Evolutionary conservation across 2,329 filamentous ascomycete genomes (phyloP).

Genomic region (Nannizzia gypsea): DNA sequence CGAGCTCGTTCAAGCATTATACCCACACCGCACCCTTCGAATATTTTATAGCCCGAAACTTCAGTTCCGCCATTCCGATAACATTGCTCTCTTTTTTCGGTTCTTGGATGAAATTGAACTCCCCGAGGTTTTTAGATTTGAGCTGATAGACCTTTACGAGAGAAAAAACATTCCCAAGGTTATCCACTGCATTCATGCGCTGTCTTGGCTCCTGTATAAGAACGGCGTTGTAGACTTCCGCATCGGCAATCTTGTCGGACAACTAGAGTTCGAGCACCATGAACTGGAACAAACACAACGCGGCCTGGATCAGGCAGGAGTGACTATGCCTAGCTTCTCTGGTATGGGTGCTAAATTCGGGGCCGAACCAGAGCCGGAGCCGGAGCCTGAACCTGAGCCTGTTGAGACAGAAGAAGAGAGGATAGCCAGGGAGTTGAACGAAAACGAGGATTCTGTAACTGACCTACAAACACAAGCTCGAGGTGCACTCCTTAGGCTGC

Average conservation of each 20-base stretch:
- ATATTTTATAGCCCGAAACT: constrained; percentile 80
- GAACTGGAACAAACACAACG: constrained; percentile 96
- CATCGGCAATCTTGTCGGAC: constrained; percentile 91
- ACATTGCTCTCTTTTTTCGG: constrained; percentile 90
- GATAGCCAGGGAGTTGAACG: constrained; percentile 66
- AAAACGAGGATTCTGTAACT: constrained; percentile 58
- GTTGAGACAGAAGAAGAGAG: constrained; percentile 82
- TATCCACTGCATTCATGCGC: constrained; percentile 94
- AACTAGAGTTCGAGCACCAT: constrained; percentile 94
- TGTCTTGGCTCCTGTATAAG: constrained; percentile 93
- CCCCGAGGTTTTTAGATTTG: constrained; percentile 91
- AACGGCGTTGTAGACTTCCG: constrained; percentile 92
- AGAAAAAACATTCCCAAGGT: constrained; percentile 99
- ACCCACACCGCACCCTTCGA: constrained; percentile 60
- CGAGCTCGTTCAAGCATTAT: constrained; percentile 81
- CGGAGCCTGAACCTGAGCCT: constrained; percentile 56
- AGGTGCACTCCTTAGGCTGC: constrained; percentile 65
- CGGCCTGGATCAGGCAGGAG: constrained; percentile 85
- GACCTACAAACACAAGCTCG: constrained; percentile 82
- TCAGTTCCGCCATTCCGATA: constrained; percentile 93
- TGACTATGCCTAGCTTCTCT: constrained; percentile 94
- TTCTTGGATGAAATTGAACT: constrained; percentile 85
- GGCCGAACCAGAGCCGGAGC: constrained; percentile 62
- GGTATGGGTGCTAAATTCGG: constrained; percentile 96
- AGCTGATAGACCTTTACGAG: constrained; percentile 94